Evolutionary conservation across 768 basidiomycete genomes (phyloP).

Genomic region (Rubroboletus satanas): DNA sequence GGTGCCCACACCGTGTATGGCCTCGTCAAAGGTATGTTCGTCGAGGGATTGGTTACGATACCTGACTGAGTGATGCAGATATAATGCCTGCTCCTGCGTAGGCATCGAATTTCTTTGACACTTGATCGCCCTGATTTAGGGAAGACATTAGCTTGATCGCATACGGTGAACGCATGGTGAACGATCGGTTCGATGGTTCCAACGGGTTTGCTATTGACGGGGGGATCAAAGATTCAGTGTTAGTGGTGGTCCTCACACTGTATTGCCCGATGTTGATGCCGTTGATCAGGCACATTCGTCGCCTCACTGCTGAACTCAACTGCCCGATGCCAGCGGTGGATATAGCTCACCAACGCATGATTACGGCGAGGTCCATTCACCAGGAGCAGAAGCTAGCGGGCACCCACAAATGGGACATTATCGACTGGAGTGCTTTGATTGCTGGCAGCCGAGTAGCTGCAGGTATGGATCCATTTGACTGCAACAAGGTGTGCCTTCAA

Average conservation of each 20-base stretch:
- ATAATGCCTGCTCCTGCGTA: conserved; percentile 65
- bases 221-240: conserved; percentile 84
- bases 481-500: conserved; percentile 25
- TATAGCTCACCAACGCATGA: conserved; percentile 69
- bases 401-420: conserved; percentile 47
- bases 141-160: conserved; percentile 39
- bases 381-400: conserved; percentile 42
- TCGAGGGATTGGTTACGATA: neutral
- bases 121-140: conserved; percentile 1
- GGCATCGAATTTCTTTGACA: conserved; percentile 8
- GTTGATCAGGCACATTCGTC: conserved; percentile 56
- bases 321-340: conserved; percentile 71
- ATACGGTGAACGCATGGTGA: conserved; percentile 66
- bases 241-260: conserved; percentile 18
- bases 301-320: conserved; percentile 59
- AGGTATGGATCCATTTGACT: conserved; percentile 50
- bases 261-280: conserved; percentile 4
- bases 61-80: conserved; percentile 39
- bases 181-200: conserved; percentile 70
- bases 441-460: conserved; percentile 75
- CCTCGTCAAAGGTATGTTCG: conserved; percentile 51
- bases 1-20: conserved; percentile 53
- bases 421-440: conserved; percentile 84
- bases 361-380: conserved; percentile 75
- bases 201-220: conserved; percentile 78